These are phyloP conservation scores for Immersiella caudata DNA, from an alignment of 495 filamentous ascomycete species.

Conservation along the genomic window DNA sequence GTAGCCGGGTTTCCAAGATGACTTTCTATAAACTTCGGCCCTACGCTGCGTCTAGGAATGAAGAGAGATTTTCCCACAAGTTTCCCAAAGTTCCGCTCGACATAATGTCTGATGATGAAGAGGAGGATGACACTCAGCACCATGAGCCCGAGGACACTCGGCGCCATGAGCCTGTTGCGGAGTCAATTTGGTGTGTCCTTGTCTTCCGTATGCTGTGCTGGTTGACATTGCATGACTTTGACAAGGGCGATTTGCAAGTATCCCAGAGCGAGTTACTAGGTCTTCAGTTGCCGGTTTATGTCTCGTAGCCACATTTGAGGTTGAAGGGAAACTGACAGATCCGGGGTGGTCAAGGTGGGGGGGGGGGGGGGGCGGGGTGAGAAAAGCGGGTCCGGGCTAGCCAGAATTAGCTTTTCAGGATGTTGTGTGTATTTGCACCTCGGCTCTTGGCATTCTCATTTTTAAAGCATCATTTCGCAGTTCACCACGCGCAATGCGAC, in stretches of 20 bases:
- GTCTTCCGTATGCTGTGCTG: conserved; percentile 57
- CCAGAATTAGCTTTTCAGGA: too few species aligned
- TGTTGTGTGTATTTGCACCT: too few species aligned
- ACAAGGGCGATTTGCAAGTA: conserved; percentile 50
- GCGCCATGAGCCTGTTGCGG: conserved; percentile 23
- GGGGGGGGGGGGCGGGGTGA: too few species aligned
- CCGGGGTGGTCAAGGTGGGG: too few species aligned
- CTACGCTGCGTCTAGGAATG: too few species aligned
- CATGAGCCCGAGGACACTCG: background rate
- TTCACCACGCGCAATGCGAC: background rate
- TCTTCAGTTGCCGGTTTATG: conserved; percentile 53
- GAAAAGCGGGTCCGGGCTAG: too few species aligned
- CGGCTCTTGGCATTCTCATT: background rate
- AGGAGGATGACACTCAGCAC: too few species aligned
- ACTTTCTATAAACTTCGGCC: conserved; percentile 14
- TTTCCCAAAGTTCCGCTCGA: too few species aligned
- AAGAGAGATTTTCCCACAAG: too few species aligned
- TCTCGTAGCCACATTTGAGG: too few species aligned
- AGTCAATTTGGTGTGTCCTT: conserved; percentile 50
- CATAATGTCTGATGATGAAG: background rate
- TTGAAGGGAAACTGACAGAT: too few species aligned
- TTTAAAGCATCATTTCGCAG: background rate
- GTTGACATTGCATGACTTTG: conserved; percentile 55
- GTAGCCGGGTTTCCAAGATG: conserved; percentile 23
- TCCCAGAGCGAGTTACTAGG: conserved; percentile 50